Evolutionary conservation across 495 filamentous ascomycete genomes (phyloP).

Genomic region (Platismatia glauca): DNA sequence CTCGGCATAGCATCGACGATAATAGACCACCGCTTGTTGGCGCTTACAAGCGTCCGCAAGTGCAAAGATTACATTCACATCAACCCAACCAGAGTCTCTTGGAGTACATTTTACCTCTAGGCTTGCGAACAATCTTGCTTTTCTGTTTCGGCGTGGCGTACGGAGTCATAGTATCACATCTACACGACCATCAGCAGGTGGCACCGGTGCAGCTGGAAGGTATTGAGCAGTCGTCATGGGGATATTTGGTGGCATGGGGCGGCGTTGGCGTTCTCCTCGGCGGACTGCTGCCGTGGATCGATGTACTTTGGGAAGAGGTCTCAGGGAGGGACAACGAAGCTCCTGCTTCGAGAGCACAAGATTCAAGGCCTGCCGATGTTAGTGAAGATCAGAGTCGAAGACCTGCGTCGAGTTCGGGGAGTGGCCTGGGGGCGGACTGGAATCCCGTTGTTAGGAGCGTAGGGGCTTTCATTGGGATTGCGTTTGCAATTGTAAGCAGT

Average conservation of each 20-base stretch:
- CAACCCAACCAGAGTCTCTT: slow-evolving; percentile 11
- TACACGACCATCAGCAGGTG: slow-evolving; percentile 62
- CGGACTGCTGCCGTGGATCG: slow-evolving; percentile 74
- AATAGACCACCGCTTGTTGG: slow-evolving; percentile 20
- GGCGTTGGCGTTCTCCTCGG: slow-evolving; percentile 67
- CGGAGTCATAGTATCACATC: slow-evolving; percentile 73
- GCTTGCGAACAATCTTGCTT: slow-evolving; percentile 53
- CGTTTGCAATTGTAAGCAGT: slow-evolving; percentile 79
- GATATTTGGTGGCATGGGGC: slow-evolving; percentile 75
- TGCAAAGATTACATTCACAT: slow-evolving; percentile 20
- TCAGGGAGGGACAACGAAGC: slow-evolving; percentile 19
- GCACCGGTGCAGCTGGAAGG: slow-evolving; percentile 45
- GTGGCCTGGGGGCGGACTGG: slow-evolving; percentile 55
- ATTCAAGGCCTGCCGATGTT: slow-evolving; percentile 1
- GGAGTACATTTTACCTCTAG: slow-evolving; percentile 33
- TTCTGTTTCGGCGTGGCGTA: slow-evolving; percentile 77
- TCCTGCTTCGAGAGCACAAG: slow-evolving; percentile 9
- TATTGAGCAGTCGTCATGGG: slow-evolving; percentile 51
- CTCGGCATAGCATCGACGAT: slow-evolving; percentile 28
- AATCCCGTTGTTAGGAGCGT: slow-evolving; percentile 74
- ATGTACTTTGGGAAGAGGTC: slow-evolving; percentile 49
- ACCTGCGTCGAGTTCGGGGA: slow-evolving; percentile 28
- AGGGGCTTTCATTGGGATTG: slow-evolving; percentile 90
- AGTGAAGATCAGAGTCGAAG: slow-evolving; percentile 26
- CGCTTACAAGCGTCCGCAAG: slow-evolving; percentile 18